Conservation (phyloP, 2,329 filamentous ascomycete genomes). For the Aspergillus sp. region DNA sequence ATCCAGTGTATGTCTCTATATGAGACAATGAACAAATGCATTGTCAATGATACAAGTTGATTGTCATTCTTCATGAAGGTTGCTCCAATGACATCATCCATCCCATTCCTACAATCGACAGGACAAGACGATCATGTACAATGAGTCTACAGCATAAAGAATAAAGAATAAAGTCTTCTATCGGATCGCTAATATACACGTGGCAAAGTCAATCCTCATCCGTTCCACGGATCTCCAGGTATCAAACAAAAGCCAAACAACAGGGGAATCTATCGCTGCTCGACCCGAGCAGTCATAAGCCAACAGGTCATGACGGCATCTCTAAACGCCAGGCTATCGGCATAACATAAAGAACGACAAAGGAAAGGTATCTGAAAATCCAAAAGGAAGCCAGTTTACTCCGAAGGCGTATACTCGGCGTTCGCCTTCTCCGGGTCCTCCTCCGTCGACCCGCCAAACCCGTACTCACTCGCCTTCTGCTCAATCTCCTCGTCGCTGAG, state of each 20-base stretch:
- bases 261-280: neutral
- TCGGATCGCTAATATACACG: conserved; percentile 11
- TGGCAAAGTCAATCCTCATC: conserved; percentile 1
- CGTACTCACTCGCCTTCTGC: conserved; percentile 32
- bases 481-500: conserved; percentile 36
- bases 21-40: neutral
- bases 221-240: conserved; percentile 6
- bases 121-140: neutral
- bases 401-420: conserved; percentile 12
- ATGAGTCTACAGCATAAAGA: no score
- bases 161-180: neutral
- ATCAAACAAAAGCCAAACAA: conserved; percentile 6
- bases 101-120: neutral
- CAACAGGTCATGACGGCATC: neutral
- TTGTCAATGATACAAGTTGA: neutral
- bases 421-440: conserved; percentile 24
- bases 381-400: conserved; percentile 10
- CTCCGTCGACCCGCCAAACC: conserved; percentile 20
- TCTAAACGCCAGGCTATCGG: neutral
- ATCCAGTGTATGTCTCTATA: neutral
- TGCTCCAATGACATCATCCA: neutral
- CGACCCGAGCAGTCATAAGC: neutral
- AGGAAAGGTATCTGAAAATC: neutral
- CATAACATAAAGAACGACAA: neutral
- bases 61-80: neutral